These are phyloP conservation scores for carrot (Daucus carota) DNA, from an alignment of 129 eudicot genomes.

Conservation along the genomic window DH1_v3.0 NC_030383.2:61224001-61224500, in stretches of 20 bases:
- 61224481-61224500: constrained; percentile 57
- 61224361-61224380: constrained; percentile 1
- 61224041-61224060: constrained; percentile 39
- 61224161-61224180: constrained; percentile 55
- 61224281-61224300: constrained; percentile 62
- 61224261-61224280: constrained; percentile 57
- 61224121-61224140: constrained; percentile 61
- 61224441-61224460: constrained; percentile 70
- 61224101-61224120: constrained; percentile 72
- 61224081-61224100: constrained; percentile 73
- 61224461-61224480: constrained; percentile 44
- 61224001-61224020: background rate
- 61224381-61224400: constrained; percentile 26
- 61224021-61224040: constrained; percentile 66
- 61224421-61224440: constrained; percentile 80
- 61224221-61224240: constrained; percentile 92
- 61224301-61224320: constrained; percentile 57
- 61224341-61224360: constrained; percentile 45
- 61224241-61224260: constrained; percentile 24
- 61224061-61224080: constrained; percentile 83
- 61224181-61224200: constrained; percentile 66
- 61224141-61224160: constrained; percentile 75
- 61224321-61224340: constrained; percentile 56
- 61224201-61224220: constrained; percentile 55
- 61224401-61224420: constrained; percentile 37